Base-by-base conservation (phyloP, 352 stramenopile genomes). In the Globisporangium rhizosaccharum region DNA sequence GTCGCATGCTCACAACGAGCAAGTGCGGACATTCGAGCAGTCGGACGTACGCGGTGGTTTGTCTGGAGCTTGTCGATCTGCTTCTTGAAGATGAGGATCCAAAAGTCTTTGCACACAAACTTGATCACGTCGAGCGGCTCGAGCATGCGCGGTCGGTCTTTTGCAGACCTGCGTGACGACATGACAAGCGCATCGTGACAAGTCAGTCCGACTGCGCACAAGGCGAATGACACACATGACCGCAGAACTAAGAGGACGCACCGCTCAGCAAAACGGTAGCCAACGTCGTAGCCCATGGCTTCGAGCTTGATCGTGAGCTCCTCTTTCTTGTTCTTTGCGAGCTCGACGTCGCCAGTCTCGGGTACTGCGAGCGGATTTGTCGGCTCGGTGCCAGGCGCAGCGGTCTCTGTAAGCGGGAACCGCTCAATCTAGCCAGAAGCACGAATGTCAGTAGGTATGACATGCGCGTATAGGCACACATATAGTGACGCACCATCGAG, bases 31-130 rank as follows among this genome's bases (percentile, higher is more conserved):
- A 10, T 10, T 39, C 6, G 33, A 10, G 33, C 6, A 2, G 0
- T 10, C 33, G 33, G 33, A 10, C 90, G 68, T 56, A 96, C 93
- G 23, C 94, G 73, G 72, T 99, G 95, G 76, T 99, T 99, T 25
- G 96, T 98, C 81, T 98, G 95, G 37, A 99, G 74, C 77, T 98
- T 98, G 72, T 98, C 95, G 71, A 99, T 98, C 73, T 98, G 92
- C 69, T 98, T 99, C 58, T 97, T 92, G 70, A 98, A 99, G 51
- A 98, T 92, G 54, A 97, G 76, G 63, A 92, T 97, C 96, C 96
- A 99, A 59, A 99, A 96, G 72, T 98, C 96, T 71, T 99, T 99
- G 79, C 96, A 99, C 37, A 99, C 71, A 70, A 99, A 99, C 78
- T 98, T 98, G 67, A 99, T 97, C 56, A 97, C 91, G 58, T 99